These are phyloP conservation scores for Panaeolus papilionaceus DNA, from an alignment of 768 basidiomycete genomes.

Conservation along the genomic window DNA sequence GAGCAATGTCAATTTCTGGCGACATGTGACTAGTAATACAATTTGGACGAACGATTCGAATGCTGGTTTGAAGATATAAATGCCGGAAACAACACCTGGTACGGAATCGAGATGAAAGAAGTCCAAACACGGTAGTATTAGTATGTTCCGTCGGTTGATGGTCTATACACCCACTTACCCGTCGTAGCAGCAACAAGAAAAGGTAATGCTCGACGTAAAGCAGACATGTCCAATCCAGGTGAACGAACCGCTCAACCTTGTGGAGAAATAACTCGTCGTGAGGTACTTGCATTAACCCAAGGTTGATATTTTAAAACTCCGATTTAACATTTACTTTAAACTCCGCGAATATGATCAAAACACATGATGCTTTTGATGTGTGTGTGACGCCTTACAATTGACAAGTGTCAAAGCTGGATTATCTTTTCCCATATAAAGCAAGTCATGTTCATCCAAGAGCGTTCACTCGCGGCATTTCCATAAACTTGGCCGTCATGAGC, in stretches of 20 bases:
- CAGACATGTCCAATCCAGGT: constrained; percentile 27
- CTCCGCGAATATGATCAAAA: constrained; percentile 11
- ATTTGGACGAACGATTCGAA: constrained; percentile 24
- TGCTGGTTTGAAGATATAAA: constrained; percentile 71
- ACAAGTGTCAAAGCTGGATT: constrained; percentile 9
- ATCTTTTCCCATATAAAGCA: constrained; percentile 17
- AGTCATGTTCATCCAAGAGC: constrained; percentile 14
- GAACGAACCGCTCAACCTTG: constrained; percentile 17
- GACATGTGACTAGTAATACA: constrained; percentile 12
- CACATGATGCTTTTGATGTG: constrained; percentile 9
- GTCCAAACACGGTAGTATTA: constrained; percentile 3
- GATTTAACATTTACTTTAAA: constrained; percentile 3
- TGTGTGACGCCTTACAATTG: constrained; percentile 7
- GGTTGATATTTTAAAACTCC: constrained; percentile 15
- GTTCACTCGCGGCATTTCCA: constrained; percentile 5
- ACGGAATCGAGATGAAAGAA: constrained; percentile 14
- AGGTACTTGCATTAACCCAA: constrained; percentile 1
- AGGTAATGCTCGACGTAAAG: constrained; percentile 52
- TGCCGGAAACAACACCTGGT: constrained; percentile 64
- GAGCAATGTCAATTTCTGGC: background rate
- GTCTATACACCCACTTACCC: constrained; percentile 44
- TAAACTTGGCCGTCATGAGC: background rate
- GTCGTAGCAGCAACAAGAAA: constrained; percentile 61
- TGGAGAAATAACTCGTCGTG: constrained; percentile 18
- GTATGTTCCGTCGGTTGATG: constrained; percentile 12